Evolutionary conservation across 768 basidiomycete species (phyloP), one percentile per base, ranked within the genome.

Genomic region (Macrolepiota albuminosa): DNA sequence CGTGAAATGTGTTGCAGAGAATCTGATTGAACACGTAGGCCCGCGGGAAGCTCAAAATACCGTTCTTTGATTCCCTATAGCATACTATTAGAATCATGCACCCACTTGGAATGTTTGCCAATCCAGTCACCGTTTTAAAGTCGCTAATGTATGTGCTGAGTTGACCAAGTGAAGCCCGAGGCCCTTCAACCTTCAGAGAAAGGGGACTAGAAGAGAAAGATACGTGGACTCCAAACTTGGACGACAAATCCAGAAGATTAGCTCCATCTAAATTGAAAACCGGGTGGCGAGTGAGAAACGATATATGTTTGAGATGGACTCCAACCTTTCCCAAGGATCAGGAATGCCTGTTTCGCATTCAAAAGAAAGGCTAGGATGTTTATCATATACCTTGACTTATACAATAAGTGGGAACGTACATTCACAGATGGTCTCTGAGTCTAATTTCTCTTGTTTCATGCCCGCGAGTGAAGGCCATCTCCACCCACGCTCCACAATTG

Each of bases 321-420:
- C 54, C 18, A 42, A 88, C 90, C 86, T 80, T 81, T 86, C 43
- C 89, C 89, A 61, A 93, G 78, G 34, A 91, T 76, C 34, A 91
- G 68, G 68, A 91, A 89, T 6, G 89, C 76, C 64, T 88, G 79
- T 53, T 77, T 79, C 3, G 84, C 79, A 18, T 76, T 79, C 59
- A 92, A 71, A 36, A 78, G 71, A 65, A 87, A 81, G 2, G 70
- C 90, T 91, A 64, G 54, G 52, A 29, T 59, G 34, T 21, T 60
- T 37, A 37, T 40, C 56, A 48, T 21, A 51, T 47, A 21, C n/a
- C 46, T 54, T 2, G 16, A 42, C 10, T 9, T 51, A 36, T 57
- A 43, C 14, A 34, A 64, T 10, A 52, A 37, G 49, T 39, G 18
- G 13, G 21, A n/a, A 76, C 82, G 59, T 66, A 86, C 86, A 71